A percentile compares a stretch with the other conserved stretches of the same genome.
Evolutionary conservation across 345 rosid species (phyloP).

Genomic region (Arabidopsis suecica): DNA sequence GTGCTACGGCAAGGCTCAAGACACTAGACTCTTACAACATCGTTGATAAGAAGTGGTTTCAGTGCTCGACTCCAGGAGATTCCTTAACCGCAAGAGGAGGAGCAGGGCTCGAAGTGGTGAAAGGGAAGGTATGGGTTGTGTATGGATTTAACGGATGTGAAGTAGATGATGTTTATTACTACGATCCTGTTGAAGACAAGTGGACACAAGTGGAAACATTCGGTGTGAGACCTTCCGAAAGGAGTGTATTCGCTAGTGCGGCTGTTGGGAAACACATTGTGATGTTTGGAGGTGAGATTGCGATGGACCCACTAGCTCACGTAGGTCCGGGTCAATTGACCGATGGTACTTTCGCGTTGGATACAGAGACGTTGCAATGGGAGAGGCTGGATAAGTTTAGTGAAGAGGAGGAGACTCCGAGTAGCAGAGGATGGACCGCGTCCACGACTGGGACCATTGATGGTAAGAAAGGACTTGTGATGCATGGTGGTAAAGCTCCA

Average conservation of each 20-base stretch:
- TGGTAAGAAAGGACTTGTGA: constrained; percentile 38
- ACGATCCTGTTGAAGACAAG: constrained; percentile 22
- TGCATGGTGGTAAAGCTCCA: constrained; percentile 44
- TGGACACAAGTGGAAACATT: constrained; percentile 41
- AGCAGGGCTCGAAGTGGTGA: constrained; percentile 40
- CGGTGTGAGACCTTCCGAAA: constrained; percentile 36
- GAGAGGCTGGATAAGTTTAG: constrained; percentile 30
- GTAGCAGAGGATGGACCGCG: constrained; percentile 39
- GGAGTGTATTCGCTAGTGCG: constrained; percentile 43
- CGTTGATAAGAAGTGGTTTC: constrained; percentile 33
- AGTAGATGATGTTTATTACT: constrained; percentile 32
- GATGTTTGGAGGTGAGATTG: constrained; percentile 43
- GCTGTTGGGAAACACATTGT: constrained; percentile 40
- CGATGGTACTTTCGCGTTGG: constrained; percentile 39
- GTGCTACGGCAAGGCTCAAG: constrained; percentile 5
- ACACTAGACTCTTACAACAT: constrained; percentile 35
- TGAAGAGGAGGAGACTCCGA: constrained; percentile 28
- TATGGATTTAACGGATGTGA: constrained; percentile 41
- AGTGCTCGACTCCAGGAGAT: constrained; percentile 30
- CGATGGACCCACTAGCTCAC: constrained; percentile 31
- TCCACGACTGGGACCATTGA: constrained; percentile 28
- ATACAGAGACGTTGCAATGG: constrained; percentile 37
- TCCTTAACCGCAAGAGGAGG: constrained; percentile 34
- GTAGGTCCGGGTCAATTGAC: constrained; percentile 36
- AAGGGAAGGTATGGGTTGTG: constrained; percentile 43